Base-by-base conservation (phyloP, 2,329 filamentous ascomycete species). In the Emydomyces testavorans region DNA sequence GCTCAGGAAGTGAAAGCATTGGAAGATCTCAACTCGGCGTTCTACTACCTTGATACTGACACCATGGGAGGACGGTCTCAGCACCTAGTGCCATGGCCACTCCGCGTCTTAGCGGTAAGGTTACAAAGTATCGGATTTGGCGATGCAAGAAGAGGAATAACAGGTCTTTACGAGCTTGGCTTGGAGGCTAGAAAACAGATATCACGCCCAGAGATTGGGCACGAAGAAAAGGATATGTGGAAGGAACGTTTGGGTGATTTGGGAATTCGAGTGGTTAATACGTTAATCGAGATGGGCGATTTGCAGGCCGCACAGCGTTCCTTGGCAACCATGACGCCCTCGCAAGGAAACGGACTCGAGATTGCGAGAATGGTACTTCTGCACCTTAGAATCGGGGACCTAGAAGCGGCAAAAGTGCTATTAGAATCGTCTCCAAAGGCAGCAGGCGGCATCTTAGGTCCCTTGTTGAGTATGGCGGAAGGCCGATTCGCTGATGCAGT, bases 141-240 rank as follows among this genome's bases (percentile, higher is more conserved):
- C 3, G 92, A 98, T 65, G 78, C 82, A 42, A 76, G 90, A 3
- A 76, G 89, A 52, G 84, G 85, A 2, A 82, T 98, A 49, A 90
- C 92, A 74, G 85, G 84, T 37, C 86, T 94, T 62, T 94, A 94
- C 61, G 88, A 94, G 53, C 74, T 96, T 1, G 88, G 82, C 0
- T 69, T 84, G 6, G 87, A 94, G 63, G 86, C 85, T 1, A 74
- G 88, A 15, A 69, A 71, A 1, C 74, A 76, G 49, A 70, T 85
- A 4, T 65, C 69, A 15, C 71, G 67, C 26, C 73, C 77, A 0
- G 67, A 62, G 10, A 61, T 64, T 32, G 73, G 76, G 7, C 71
- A 75, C 43, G 72, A 78, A 0, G 77, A 78, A 18, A 69, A 73
- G 13, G 70, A 74, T 53, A 56, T 83, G 4, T 96, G 90, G 90